phyloP scores from a whole-genome alignment of 192 early-diverging fungal genomes.

The Backusella morwellensis region DNA sequence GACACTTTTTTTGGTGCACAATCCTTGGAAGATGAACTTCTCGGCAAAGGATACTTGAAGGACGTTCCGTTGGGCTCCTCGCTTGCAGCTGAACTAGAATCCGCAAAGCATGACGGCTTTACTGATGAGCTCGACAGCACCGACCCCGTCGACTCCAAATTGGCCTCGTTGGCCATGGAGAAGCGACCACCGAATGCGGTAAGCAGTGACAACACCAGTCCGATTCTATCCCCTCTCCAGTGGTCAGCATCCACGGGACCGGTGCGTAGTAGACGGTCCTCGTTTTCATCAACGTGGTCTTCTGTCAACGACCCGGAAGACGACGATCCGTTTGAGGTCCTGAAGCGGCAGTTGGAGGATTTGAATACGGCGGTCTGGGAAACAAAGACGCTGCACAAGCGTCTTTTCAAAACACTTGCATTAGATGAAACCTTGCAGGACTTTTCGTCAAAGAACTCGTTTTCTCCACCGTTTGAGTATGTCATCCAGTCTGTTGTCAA shows the following conservation, averaged over 20 bases:
- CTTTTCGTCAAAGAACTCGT: slow-evolving; percentile 4
- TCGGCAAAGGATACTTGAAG: slow-evolving; percentile 33
- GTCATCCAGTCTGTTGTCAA: slow-evolving; percentile 34
- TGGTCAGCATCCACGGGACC: slow-evolving; percentile 17
- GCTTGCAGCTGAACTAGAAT: slow-evolving; percentile 37
- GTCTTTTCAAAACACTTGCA: slow-evolving; percentile 34
- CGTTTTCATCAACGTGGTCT: slow-evolving; percentile 35
- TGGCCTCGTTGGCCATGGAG: slow-evolving; percentile 3
- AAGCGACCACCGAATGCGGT: background rate
- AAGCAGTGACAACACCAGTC: background rate
- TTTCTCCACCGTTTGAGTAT: slow-evolving; percentile 32
- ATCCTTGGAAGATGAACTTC: slow-evolving; percentile 38
- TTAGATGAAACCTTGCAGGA: slow-evolving; percentile 28
- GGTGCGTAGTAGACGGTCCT: slow-evolving; percentile 30
- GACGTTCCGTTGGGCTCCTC: slow-evolving; percentile 31
- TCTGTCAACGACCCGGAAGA: slow-evolving; percentile 33
- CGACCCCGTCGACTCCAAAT: background rate
- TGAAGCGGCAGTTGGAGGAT: slow-evolving; percentile 39
- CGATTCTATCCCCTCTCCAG: slow-evolving; percentile 30
- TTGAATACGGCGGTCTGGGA: slow-evolving; percentile 41
- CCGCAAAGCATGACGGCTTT: slow-evolving; percentile 9
- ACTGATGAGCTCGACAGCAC: background rate
- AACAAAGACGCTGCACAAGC: slow-evolving; percentile 41
- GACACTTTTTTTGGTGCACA: slow-evolving; percentile 25
- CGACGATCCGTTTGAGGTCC: slow-evolving; percentile 36